A percentile compares a stretch with the other conserved stretches of the same genome.
phyloP scores from a whole-genome alignment of 108 stramenopile genomes.

The Cyclotella sp. region DNA sequence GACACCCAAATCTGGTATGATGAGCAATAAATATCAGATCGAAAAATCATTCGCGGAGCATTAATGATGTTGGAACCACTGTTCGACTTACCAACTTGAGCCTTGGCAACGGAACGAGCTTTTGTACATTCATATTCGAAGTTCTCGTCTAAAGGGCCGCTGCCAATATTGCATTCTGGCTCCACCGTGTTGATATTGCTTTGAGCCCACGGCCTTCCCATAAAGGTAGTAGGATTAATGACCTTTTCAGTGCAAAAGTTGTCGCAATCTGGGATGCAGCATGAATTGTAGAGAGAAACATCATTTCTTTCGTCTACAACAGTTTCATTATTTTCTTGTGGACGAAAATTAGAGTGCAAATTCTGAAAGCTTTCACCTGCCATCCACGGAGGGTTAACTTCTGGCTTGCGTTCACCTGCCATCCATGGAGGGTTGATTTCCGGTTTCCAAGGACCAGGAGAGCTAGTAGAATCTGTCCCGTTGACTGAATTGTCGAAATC shows the following conservation, averaged over 20 bases:
- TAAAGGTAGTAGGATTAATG: constrained; percentile 32
- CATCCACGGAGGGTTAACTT: constrained; percentile 59
- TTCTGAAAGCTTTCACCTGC: constrained; percentile 43
- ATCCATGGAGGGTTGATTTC: constrained; percentile 56
- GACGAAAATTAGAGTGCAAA: constrained; percentile 38
- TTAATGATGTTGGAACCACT: neutral
- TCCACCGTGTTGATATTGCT: neutral
- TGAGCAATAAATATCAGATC: neutral
- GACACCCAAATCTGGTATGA: constrained; percentile 68
- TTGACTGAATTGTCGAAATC: constrained; percentile 6
- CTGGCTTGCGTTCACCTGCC: constrained; percentile 44
- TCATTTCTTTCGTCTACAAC: constrained; percentile 21
- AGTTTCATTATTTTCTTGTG: constrained; percentile 21
- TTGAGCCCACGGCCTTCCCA: constrained; percentile 40
- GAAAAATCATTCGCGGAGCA: neutral
- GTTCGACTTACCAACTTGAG: constrained; percentile 57
- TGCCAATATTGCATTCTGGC: neutral
- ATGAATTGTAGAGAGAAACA: constrained; percentile 1
- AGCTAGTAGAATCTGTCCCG: neutral
- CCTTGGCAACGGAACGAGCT: constrained; percentile 79
- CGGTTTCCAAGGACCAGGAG: constrained; percentile 44
- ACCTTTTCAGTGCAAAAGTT: constrained; percentile 44
- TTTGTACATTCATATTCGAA: constrained; percentile 61
- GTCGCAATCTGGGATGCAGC: constrained; percentile 34
- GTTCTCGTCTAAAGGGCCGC: constrained; percentile 8